Evolutionary conservation across 495 filamentous ascomycete species (phyloP).

Genomic region (Sabuloglossum arenarium): DNA sequence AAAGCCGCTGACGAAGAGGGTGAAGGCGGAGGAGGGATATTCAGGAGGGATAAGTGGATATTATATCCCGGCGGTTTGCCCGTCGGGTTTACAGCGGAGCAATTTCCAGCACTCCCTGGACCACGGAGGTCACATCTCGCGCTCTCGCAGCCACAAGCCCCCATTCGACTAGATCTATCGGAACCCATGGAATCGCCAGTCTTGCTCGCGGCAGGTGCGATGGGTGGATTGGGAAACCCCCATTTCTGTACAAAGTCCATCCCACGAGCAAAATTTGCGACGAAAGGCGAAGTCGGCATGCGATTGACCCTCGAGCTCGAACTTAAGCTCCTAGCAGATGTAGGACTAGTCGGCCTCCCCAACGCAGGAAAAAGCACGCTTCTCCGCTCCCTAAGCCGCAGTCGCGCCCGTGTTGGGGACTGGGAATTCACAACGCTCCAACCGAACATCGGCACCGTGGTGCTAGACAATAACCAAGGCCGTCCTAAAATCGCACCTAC

Average conservation of each 20-base stretch:
- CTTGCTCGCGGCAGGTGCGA: slow-evolving; percentile 73
- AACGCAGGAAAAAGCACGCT: slow-evolving; percentile 95
- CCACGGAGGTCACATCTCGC: slow-evolving; percentile 34
- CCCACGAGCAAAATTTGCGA: slow-evolving; percentile 65
- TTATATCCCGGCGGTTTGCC: slow-evolving; percentile 48
- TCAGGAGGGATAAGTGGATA: slow-evolving; percentile 50
- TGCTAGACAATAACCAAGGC: slow-evolving; percentile 65
- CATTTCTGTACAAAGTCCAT: slow-evolving; percentile 59
- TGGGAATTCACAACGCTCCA: slow-evolving; percentile 95
- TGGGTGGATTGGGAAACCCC: slow-evolving; percentile 82
- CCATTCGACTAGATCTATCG: slow-evolving; percentile 66
- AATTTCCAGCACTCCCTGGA: slow-evolving; percentile 26
- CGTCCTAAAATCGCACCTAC: slow-evolving; percentile 24
- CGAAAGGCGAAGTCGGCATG: slow-evolving; percentile 60
- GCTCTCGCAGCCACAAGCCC: slow-evolving; percentile 40
- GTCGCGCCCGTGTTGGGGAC: slow-evolving; percentile 68
- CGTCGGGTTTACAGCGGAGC: slow-evolving; percentile 37
- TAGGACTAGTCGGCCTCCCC: slow-evolving; percentile 82
- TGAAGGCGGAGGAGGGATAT: slow-evolving; percentile 19
- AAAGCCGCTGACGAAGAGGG: slow-evolving; percentile 17
- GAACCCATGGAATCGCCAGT: slow-evolving; percentile 62
- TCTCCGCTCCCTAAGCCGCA: slow-evolving; percentile 64
- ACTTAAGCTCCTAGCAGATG: slow-evolving; percentile 83
- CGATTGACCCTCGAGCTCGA: slow-evolving; percentile 69
- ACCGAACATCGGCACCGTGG: slow-evolving; percentile 86